These are phyloP conservation scores for Monosporozyma solicola DNA, from an alignment of 805 yeast genomes.

Conservation along the genomic window DNA sequence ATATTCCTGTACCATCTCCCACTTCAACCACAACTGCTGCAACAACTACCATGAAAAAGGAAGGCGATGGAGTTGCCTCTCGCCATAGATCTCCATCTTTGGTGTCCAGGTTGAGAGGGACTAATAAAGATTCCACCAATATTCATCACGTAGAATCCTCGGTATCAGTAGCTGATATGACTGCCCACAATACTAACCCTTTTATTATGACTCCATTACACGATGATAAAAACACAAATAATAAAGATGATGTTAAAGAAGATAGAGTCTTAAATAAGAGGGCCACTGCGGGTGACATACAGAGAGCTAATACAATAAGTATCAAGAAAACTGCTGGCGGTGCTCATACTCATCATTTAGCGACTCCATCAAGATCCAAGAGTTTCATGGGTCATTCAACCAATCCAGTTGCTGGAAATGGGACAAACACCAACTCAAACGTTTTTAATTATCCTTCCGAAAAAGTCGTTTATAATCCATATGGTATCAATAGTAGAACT, in stretches of 20 bases:
- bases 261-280: neutral
- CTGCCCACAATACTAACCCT: slow-evolving; percentile 27
- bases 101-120: slow-evolving; percentile 11
- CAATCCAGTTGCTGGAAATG: neutral
- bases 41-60: neutral
- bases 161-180: slow-evolving; percentile 19
- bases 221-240: neutral
- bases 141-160: slow-evolving; percentile 16
- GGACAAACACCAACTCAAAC: neutral
- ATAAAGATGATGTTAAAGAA: neutral
- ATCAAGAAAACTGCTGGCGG: slow-evolving; percentile 3
- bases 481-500: slow-evolving; percentile 33
- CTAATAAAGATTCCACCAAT: slow-evolving; percentile 5
- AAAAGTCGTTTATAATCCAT: slow-evolving; percentile 52
- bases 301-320: slow-evolving; percentile 2
- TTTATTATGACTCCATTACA: slow-evolving; percentile 14
- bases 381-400: slow-evolving; percentile 9
- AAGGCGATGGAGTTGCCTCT: neutral
- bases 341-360: slow-evolving; percentile 9
- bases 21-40: neutral
- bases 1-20: neutral
- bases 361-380: slow-evolving; percentile 9
- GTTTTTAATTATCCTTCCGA: slow-evolving; percentile 20
- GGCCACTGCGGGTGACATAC: neutral
- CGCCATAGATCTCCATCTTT: slow-evolving; percentile 20